Evolutionary conservation across 805 yeast species (phyloP).

Genomic region (Pichia kluyveri): DNA sequence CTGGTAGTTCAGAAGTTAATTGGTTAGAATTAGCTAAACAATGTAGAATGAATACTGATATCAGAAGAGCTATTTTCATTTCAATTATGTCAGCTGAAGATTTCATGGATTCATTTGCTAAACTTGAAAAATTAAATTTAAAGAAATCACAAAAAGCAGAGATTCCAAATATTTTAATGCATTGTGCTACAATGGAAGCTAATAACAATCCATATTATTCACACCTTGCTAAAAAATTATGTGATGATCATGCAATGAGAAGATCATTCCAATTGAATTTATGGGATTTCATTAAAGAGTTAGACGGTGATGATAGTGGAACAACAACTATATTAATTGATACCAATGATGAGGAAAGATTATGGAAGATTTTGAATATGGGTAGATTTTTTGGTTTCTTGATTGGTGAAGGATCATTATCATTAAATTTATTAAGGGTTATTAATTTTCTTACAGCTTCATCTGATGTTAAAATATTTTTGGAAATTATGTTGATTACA

Average conservation of each 20-base stretch:
- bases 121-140: constrained; percentile 69
- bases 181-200: constrained; percentile 78
- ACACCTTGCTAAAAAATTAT: constrained; percentile 63
- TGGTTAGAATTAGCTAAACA: constrained; percentile 81
- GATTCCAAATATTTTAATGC: constrained; percentile 75
- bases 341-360: constrained; percentile 48
- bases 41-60: constrained; percentile 92
- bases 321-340: constrained; percentile 22
- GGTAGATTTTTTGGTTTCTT: constrained; percentile 77
- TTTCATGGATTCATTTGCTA: constrained; percentile 76
- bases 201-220: constrained; percentile 88
- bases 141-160: constrained; percentile 79
- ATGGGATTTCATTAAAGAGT: constrained; percentile 76
- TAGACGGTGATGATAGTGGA: constrained; percentile 42
- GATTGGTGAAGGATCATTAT: constrained; percentile 63
- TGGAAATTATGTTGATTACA: constrained; percentile 66
- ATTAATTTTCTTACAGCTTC: constrained; percentile 63
- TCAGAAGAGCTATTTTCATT: constrained; percentile 87
- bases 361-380: constrained; percentile 55
- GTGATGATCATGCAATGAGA: constrained; percentile 64
- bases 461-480: constrained; percentile 52
- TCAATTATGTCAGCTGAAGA: constrained; percentile 95
- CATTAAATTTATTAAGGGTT: constrained; percentile 63
- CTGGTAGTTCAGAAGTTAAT: constrained; percentile 69
- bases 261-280: constrained; percentile 82